Evolutionary conservation across 169 alveolate genomes (phyloP), one percentile per base, ranked within the genome.

Genomic region (Besnoitia besnoiti): DNA sequence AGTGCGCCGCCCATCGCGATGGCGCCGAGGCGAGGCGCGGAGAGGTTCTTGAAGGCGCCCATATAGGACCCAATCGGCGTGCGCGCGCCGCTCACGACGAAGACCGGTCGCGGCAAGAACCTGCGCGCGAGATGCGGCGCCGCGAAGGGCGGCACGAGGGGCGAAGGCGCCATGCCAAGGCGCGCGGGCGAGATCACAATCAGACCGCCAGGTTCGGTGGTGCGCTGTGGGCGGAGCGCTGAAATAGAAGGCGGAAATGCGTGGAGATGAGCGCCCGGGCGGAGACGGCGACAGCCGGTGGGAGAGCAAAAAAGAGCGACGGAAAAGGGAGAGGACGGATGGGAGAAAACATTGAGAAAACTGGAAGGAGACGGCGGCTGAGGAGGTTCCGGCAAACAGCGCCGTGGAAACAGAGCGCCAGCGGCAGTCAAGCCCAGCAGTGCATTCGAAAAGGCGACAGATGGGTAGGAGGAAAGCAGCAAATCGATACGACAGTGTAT

Each of bases 41-140:
- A 50, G 50, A 92, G 27, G 24, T 92, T 37, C 46, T 94, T 80
- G 59, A 92, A 67, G 47, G 94, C 67, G 4, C 96, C 95, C 93
- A 95, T 59, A 35, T 91, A 92, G 39, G 91, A 55, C 8, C 97
- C 96, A 37, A 95, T 90, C 21, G 96, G 96, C 2, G 97, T 89
- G 19, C 96, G 92, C 24, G 95, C 93, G 14, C 91, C 93, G 33
- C 93, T 90, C 12, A 85, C 90, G 33, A 95, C 47, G 44, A 95
- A 84, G 51, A 90, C 96, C 8, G 85, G 85, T 35, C 89, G 89
- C 21, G 94, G 95, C 42, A 93, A 90, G 35, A 91, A 85, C 37
- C 35, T 33, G 27, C 92, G 44, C 35, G 19, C 35, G 39, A 33
- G 7, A 30, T 7, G 44, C 39, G 7, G 79, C 79, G n/a, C n/a